Conservation (phyloP, 495 filamentous ascomycete genomes). For the Neurospora sp. region DNA sequence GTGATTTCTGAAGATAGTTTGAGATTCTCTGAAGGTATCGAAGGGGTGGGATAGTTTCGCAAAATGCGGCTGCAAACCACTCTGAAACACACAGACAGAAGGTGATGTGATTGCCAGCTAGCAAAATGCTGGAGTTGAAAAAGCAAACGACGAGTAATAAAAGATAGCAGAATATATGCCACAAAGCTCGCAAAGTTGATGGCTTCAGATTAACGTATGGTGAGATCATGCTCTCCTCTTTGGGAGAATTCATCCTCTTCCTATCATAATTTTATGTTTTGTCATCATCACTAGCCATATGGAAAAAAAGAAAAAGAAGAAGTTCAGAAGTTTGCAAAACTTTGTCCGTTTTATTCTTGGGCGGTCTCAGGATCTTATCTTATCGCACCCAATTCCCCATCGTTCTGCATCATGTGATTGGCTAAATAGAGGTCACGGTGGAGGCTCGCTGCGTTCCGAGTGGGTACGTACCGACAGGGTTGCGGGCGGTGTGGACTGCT, state of each 20-base stretch:
- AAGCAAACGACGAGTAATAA: background rate
- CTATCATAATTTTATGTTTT: constrained; percentile 43
- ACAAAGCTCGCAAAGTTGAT: constrained; percentile 8
- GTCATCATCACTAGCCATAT: constrained; percentile 47
- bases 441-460: background rate
- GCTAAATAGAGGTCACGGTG: background rate
- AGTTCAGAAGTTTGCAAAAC: constrained; percentile 1
- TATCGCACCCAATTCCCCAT: background rate
- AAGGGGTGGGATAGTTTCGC: background rate
- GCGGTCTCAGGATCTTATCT: background rate
- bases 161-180: background rate
- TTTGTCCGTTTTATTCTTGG: background rate
- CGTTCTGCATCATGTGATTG: background rate
- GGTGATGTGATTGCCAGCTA: background rate
- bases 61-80: background rate
- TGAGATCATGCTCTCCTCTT: constrained; percentile 44
- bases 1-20: background rate
- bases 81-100: background rate
- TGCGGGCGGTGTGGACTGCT: background rate
- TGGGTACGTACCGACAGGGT: background rate
- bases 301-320: constrained; percentile 13
- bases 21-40: background rate
- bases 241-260: constrained; percentile 47
- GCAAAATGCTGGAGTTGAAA: background rate
- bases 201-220: constrained; percentile 45